Percentiles rank a stretch among this genome's conserved stretches.
These are phyloP conservation scores for Candida insectorum DNA, from an alignment of 805 yeast species.

Conservation along the genomic window DNA sequence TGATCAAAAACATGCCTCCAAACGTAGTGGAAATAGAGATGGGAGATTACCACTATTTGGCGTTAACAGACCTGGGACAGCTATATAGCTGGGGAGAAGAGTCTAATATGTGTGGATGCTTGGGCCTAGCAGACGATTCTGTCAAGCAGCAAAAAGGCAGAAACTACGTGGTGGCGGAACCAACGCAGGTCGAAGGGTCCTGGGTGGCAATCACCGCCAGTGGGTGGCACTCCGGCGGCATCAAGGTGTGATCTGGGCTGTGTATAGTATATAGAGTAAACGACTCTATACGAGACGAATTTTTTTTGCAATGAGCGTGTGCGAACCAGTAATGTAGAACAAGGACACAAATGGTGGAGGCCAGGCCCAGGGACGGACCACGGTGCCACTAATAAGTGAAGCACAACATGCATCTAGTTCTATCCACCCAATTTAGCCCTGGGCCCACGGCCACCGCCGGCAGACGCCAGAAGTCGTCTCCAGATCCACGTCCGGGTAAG, in stretches of 20 bases:
- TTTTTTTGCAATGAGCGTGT: no score
- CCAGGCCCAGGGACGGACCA: no score
- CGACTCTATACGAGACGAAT: no score
- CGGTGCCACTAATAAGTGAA: no score
- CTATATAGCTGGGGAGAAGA: conserved; percentile 69
- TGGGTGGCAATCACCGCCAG: conserved; percentile 66
- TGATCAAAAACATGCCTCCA: conserved; percentile 7
- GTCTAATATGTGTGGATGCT: conserved; percentile 58
- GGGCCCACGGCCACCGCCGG: no score
- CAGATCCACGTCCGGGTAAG: conserved; percentile 5
- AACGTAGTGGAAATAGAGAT: conserved; percentile 54
- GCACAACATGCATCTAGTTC: no score
- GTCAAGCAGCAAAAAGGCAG: conserved; percentile 8
- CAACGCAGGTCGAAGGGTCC: conserved; percentile 24
- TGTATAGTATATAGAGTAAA: no score
- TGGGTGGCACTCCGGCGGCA: conserved; percentile 80
- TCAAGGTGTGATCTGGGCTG: conserved; percentile 16
- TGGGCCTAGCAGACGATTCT: conserved; percentile 51
- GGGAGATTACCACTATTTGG: conserved; percentile 72
- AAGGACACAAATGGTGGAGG: no score
- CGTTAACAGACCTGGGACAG: conserved; percentile 56
- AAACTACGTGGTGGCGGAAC: conserved; percentile 14
- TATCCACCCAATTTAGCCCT: no score
- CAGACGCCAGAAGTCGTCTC: no score
- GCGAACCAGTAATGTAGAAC: no score